A percentile compares a stretch with the other conserved stretches of the same genome.
Conservation (phyloP, 2,329 filamentous ascomycete genomes). For the Periconia digitata region DNA sequence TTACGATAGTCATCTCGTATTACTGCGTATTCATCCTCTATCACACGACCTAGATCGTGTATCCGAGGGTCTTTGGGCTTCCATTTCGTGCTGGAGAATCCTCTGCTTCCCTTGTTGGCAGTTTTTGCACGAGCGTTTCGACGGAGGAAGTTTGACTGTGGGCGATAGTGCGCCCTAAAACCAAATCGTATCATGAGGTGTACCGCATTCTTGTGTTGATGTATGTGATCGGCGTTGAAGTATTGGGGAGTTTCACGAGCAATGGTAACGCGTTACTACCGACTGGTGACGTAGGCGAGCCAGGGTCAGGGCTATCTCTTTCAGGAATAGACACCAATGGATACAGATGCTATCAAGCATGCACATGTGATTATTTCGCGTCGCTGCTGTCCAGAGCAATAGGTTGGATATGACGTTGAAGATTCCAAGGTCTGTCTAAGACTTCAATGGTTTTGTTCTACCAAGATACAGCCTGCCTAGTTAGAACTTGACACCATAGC, state of each 20-base stretch:
- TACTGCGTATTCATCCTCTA: conserved; percentile 63
- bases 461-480: too few species aligned
- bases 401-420: too few species aligned
- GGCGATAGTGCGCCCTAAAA: conserved; percentile 29
- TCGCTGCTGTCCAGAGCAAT: too few species aligned
- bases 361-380: too few species aligned
- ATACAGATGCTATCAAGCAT: too few species aligned
- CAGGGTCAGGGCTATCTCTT: neutral
- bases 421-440: too few species aligned
- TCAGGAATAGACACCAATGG: too few species aligned
- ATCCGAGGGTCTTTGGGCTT: conserved; percentile 52
- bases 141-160: conserved; percentile 6
- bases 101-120: conserved; percentile 9
- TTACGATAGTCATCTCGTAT: conserved; percentile 61
- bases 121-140: conserved; percentile 1
- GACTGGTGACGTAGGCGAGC: neutral
- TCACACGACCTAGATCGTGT: conserved; percentile 53
- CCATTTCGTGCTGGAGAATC: conserved; percentile 25
- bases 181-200: conserved; percentile 34
- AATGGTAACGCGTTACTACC: neutral
- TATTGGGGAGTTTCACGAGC: neutral
- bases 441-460: too few species aligned
- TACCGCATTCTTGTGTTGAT: conserved; percentile 18
- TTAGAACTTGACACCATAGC: too few species aligned
- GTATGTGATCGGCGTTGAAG: neutral